phyloP scores from a whole-genome alignment of 2,329 filamentous ascomycete species.

The Dothideomycetes sp. region DNA sequence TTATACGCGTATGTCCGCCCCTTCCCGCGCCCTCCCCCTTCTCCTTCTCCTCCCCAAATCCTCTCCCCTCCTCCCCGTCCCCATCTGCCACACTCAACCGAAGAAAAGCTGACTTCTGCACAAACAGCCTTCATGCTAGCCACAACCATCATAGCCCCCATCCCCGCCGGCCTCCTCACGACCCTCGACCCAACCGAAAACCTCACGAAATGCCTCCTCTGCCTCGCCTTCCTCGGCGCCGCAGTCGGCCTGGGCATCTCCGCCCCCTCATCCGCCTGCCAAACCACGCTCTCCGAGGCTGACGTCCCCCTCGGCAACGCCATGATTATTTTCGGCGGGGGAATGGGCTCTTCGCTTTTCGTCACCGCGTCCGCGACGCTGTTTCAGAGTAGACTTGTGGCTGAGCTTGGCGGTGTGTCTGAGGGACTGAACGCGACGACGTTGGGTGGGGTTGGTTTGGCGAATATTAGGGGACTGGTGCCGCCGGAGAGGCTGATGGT shows the following conservation, averaged over 20 bases:
- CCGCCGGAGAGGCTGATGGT: conserved; percentile 30
- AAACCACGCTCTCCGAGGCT: conserved; percentile 27
- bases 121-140: conserved; percentile 14
- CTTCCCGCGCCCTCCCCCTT: too few species aligned
- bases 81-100: too few species aligned
- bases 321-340: conserved; percentile 20
- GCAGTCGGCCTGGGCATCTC: conserved; percentile 38
- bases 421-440: conserved; percentile 24
- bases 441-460: conserved; percentile 32
- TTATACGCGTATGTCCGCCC: too few species aligned
- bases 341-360: conserved; percentile 20
- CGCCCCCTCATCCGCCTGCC: conserved; percentile 39
- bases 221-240: conserved; percentile 35
- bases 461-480: conserved; percentile 28
- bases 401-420: conserved; percentile 36
- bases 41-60: too few species aligned
- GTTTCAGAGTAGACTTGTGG: conserved; percentile 48
- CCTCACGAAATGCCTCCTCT: too few species aligned
- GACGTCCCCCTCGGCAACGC: conserved; percentile 35
- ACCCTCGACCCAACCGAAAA: conserved; percentile 21
- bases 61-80: too few species aligned
- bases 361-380: conserved; percentile 20
- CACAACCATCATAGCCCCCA: conserved; percentile 12
- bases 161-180: conserved; percentile 16
- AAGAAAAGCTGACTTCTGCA: too few species aligned